Evolutionary conservation across 768 basidiomycete genomes (phyloP).

Genomic region (Psilocybe sp.): DNA sequence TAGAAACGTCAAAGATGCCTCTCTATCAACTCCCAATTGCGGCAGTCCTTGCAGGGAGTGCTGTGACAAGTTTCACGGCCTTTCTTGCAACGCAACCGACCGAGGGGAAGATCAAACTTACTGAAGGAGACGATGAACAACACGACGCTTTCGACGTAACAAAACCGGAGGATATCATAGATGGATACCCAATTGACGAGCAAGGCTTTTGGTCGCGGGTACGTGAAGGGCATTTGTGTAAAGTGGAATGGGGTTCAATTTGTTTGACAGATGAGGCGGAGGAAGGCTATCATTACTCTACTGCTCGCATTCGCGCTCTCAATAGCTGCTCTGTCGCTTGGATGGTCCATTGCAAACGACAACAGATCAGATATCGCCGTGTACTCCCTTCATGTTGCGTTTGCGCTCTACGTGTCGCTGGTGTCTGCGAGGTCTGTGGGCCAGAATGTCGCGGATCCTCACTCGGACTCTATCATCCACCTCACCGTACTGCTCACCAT

Average conservation of each 20-base stretch:
- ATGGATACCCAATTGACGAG: slow-evolving; percentile 30
- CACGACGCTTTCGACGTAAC: slow-evolving; percentile 46
- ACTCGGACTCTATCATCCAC: slow-evolving; percentile 57
- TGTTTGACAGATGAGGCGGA: slow-evolving; percentile 47
- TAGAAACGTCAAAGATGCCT: slow-evolving; percentile 40
- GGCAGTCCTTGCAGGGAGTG: slow-evolving; percentile 39
- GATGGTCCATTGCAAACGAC: slow-evolving; percentile 42
- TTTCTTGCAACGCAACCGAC: slow-evolving; percentile 37
- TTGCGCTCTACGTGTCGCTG: slow-evolving; percentile 58
- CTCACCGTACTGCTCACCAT: slow-evolving; percentile 53
- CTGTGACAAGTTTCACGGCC: slow-evolving; percentile 40
- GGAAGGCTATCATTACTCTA: slow-evolving; percentile 51
- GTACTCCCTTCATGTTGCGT: slow-evolving; percentile 44
- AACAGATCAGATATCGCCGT: slow-evolving; percentile 31
- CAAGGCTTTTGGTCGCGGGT: slow-evolving; percentile 29
- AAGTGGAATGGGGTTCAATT: slow-evolving; percentile 15
- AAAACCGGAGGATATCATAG: slow-evolving; percentile 55
- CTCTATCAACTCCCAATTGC: slow-evolving; percentile 58
- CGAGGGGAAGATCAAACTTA: slow-evolving; percentile 42
- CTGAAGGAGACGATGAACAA: slow-evolving; percentile 15
- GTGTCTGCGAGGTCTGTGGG: slow-evolving; percentile 52
- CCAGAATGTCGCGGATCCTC: slow-evolving; percentile 34
- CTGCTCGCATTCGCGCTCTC: slow-evolving; percentile 45
- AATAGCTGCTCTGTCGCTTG: slow-evolving; percentile 52
- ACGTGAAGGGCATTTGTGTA: slow-evolving; percentile 31